A percentile compares a stretch with the other conserved stretches of the same genome.
Evolutionary conservation across 2,329 filamentous ascomycete genomes (phyloP).

Genomic region (Epichloe hybrida): DNA sequence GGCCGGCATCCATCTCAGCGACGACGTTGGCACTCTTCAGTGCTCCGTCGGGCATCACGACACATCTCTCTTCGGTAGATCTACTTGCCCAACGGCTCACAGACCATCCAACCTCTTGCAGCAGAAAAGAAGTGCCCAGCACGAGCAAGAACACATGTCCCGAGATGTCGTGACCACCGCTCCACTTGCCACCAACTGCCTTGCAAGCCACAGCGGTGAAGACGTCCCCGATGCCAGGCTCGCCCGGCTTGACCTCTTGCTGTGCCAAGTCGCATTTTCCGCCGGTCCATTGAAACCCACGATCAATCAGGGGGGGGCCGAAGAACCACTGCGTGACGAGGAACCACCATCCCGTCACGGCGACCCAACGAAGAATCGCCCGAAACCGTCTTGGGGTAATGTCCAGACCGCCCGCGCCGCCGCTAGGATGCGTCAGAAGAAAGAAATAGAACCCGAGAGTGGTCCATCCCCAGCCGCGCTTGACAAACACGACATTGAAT

Average conservation of each 20-base stretch:
- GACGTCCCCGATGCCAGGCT: conserved; percentile 33
- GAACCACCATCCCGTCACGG: conserved; percentile 69
- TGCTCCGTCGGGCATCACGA: conserved; percentile 54
- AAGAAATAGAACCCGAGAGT: conserved; percentile 62
- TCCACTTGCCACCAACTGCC: conserved; percentile 69
- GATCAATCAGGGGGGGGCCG: conserved; percentile 78
- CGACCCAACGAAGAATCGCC: conserved; percentile 52
- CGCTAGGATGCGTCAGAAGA: conserved; percentile 50
- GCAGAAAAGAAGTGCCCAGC: conserved; percentile 65
- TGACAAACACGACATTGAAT: conserved; percentile 89
- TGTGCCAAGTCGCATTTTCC: conserved; percentile 59
- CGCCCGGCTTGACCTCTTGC: conserved; percentile 31
- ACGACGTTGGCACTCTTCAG: conserved; percentile 46
- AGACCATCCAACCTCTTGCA: conserved; percentile 62
- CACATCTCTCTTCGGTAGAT: conserved; percentile 46
- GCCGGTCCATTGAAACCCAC: conserved; percentile 77
- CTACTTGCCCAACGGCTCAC: conserved; percentile 28
- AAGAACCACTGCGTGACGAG: conserved; percentile 95
- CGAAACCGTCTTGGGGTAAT: conserved; percentile 29
- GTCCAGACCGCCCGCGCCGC: conserved; percentile 18
- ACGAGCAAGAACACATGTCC: conserved; percentile 92
- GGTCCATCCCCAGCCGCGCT: conserved; percentile 89
- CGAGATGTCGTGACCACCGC: conserved; percentile 86
- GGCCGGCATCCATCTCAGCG: conserved; percentile 14
- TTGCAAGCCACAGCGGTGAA: conserved; percentile 72